Percentiles rank a stretch among this genome's conserved stretches.
phyloP scores from a whole-genome alignment of 371 early-diverging fungal genomes.

The Mucor saturninus region DNA sequence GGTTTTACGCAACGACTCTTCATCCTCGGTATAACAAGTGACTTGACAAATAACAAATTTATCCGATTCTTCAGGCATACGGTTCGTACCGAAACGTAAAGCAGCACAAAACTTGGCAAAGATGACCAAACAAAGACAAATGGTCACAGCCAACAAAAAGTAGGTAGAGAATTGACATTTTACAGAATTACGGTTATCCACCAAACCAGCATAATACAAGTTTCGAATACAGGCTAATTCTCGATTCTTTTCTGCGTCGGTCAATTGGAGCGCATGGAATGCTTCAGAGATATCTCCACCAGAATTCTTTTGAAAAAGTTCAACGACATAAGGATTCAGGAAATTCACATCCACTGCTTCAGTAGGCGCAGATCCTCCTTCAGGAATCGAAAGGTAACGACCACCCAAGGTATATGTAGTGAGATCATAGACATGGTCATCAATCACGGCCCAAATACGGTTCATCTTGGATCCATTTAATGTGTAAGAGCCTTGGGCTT shows the following conservation, averaged over 20 bases:
- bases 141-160: conserved; percentile 75
- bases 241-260: conserved; percentile 21
- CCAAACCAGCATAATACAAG: conserved; percentile 77
- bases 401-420: conserved; percentile 60
- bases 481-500: conserved; percentile 29
- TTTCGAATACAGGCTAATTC: conserved; percentile 69
- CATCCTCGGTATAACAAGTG: conserved; percentile 78
- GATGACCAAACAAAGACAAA: conserved; percentile 77
- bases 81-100: conserved; percentile 59
- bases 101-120: conserved; percentile 88
- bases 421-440: conserved; percentile 66
- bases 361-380: conserved; percentile 26
- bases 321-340: conserved; percentile 51
- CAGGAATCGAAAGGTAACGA: conserved; percentile 26
- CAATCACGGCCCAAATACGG: conserved; percentile 61
- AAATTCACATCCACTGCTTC: conserved; percentile 37
- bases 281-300: conserved; percentile 64
- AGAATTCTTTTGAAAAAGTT: conserved; percentile 56
- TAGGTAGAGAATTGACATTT: conserved; percentile 84
- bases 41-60: conserved; percentile 86
- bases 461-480: conserved; percentile 36
- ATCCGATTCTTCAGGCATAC: conserved; percentile 76
- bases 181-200: conserved; percentile 78
- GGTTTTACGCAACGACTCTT: conserved; percentile 69
- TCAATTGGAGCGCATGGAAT: conserved; percentile 45